Evolutionary conservation across 2,329 filamentous ascomycete genomes (phyloP).

Genomic region (Venturia carpophila): DNA sequence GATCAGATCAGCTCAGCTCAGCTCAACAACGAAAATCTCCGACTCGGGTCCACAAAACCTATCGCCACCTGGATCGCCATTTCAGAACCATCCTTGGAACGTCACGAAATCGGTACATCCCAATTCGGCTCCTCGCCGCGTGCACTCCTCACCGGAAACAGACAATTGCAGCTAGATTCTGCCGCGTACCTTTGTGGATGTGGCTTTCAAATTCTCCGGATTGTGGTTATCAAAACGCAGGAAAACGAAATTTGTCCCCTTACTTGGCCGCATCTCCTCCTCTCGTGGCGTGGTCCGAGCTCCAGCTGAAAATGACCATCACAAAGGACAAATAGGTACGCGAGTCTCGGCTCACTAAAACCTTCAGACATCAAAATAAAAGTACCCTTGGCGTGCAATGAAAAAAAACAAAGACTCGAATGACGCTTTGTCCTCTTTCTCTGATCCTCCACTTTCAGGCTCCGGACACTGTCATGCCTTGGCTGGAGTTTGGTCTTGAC

Average conservation of each 20-base stretch:
- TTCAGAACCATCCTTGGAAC: background rate
- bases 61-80: background rate
- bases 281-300: background rate
- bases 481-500: too few relatives aligned
- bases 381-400: background rate
- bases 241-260: background rate
- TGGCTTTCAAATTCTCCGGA: constrained; percentile 3
- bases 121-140: background rate
- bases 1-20: background rate
- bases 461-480: too few relatives aligned
- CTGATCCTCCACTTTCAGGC: too few relatives aligned
- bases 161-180: background rate
- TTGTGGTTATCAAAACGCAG: background rate
- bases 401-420: too few relatives aligned
- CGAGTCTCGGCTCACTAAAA: background rate
- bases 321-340: background rate
- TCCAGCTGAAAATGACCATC: background rate
- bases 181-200: background rate
- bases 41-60: background rate
- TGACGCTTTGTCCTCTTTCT: too few relatives aligned
- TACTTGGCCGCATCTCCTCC: background rate
- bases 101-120: background rate
- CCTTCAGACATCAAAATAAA: background rate
- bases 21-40: background rate
- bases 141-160: background rate